Base-by-base conservation (phyloP, 1,139 yeast species). In the Geotrichum macrosporum region DNA sequence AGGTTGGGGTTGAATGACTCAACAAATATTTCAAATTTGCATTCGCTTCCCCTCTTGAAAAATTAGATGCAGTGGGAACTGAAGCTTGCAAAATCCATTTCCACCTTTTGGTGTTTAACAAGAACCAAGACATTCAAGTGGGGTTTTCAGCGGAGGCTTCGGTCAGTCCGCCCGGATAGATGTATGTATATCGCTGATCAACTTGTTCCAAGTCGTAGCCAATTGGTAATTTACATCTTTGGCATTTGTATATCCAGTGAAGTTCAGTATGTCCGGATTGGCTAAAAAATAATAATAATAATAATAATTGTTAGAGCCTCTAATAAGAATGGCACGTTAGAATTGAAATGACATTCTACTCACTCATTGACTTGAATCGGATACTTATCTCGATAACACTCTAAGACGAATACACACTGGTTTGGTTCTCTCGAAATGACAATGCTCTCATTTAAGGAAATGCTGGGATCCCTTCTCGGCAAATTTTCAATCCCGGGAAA, bases 181-280 rank as follows among this genome's bases (percentile, higher is more conserved):
- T 30, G 22, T 44, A 47, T 12, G 41, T 39, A 31, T 24, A 47
- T 21, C 37, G 35, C 27, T 35, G 47, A 22, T 26, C 21, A 3
- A 27, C 20, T 5, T 33, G 34, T 20, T 48, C 47, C 29, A 48
- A 19, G 21, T 48, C 51, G 22, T 48, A 48, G 4, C 42, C 51
- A 4, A 48, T 32, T 10, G 51, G 44, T 38, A 46, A 30, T 13
- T 46, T 42, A 33, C 51, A 48, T 13, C 51, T 36, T 16, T 46
- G 47, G 29, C 51, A 48, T 19, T 41, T 37, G 21, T 46, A 37
- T 15, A 48, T 21, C 47, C 50, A 48, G 47, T 46, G 43, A 5
- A 38, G 30, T 19, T 48, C 51, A 12, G 40, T 27, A 6, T 33
- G 13, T 6, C 39, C 33, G n/a, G 24, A 41, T 6, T 12, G 18